A percentile compares a stretch with the other conserved stretches of the same genome.
Evolutionary conservation across 2,329 filamentous ascomycete species (phyloP).

Genomic region (Chrysosporium queenslandicum): DNA sequence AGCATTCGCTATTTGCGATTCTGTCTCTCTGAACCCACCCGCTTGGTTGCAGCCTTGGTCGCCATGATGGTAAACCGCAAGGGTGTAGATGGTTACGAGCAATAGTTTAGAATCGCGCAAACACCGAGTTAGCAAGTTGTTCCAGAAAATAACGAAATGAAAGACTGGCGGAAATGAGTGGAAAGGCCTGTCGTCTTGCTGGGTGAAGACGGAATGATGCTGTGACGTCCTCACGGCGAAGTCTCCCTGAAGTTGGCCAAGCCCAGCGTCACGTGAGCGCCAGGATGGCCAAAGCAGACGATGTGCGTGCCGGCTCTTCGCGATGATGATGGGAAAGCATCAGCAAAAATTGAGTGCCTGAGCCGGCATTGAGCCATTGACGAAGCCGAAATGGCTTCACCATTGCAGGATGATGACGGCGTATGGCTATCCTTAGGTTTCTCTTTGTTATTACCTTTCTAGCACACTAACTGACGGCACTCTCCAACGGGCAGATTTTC

Average conservation of each 20-base stretch:
- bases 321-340: not conserved
- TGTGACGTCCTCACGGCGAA: not conserved
- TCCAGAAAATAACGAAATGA: not conserved
- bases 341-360: not conserved
- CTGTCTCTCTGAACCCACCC: conserved; percentile 41
- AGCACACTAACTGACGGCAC: not conserved
- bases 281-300: not conserved
- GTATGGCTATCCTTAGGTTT: conserved; percentile 24
- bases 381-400: conserved; percentile 36
- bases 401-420: conserved; percentile 35
- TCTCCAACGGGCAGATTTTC: conserved; percentile 43
- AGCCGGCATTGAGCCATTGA: conserved; percentile 23
- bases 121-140: not conserved
- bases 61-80: conserved; percentile 44
- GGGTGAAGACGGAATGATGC: not conserved
- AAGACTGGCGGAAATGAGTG: not conserved
- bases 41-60: conserved; percentile 61
- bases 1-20: conserved; percentile 11
- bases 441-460: not conserved
- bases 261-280: not conserved
- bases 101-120: not conserved
- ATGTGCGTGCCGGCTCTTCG: not conserved
- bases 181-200: not conserved
- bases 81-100: not conserved
- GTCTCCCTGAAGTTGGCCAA: not conserved